Conservation (phyloP, 305 asterid species). For the Striga hermonthica region DNA sequence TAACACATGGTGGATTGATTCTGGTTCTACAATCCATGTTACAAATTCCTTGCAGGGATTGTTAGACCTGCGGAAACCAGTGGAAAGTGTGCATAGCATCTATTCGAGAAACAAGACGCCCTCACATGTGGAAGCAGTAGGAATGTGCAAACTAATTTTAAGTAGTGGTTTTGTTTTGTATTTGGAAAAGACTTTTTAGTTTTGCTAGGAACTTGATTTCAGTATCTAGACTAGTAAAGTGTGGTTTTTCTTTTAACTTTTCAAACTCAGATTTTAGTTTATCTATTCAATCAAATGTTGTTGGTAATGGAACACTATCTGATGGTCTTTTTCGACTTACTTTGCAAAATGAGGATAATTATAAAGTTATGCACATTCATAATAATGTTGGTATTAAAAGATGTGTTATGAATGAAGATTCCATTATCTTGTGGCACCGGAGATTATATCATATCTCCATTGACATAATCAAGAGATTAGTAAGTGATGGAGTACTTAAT, state of each 20-base stretch:
- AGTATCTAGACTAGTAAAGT: too few species aligned
- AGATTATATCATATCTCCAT: neutral
- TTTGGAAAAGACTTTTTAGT: conserved; percentile 2
- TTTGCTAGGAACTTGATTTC: too few species aligned
- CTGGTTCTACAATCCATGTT: conserved; percentile 13
- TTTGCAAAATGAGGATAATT: neutral
- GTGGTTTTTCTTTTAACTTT: neutral
- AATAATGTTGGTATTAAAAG: neutral
- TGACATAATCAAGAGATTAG: neutral
- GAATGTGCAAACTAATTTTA: conserved; percentile 5
- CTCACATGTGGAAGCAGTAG: conserved; percentile 8
- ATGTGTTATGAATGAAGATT: neutral
- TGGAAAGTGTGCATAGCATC: conserved; percentile 5
- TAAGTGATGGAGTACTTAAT: too few species aligned
- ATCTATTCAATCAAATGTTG: neutral
- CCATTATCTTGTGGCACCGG: neutral
- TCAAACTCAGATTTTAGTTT: neutral
- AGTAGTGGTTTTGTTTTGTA: too few species aligned
- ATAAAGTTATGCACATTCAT: neutral
- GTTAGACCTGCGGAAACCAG: conserved; percentile 1
- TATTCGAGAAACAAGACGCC: neutral
- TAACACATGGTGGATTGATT: conserved; percentile 10
- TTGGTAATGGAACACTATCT: neutral
- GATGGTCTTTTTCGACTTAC: neutral
- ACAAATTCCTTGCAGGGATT: neutral